phyloP scores from a whole-genome alignment of 139 green algal genomes.

The Chara braunii region DNA sequence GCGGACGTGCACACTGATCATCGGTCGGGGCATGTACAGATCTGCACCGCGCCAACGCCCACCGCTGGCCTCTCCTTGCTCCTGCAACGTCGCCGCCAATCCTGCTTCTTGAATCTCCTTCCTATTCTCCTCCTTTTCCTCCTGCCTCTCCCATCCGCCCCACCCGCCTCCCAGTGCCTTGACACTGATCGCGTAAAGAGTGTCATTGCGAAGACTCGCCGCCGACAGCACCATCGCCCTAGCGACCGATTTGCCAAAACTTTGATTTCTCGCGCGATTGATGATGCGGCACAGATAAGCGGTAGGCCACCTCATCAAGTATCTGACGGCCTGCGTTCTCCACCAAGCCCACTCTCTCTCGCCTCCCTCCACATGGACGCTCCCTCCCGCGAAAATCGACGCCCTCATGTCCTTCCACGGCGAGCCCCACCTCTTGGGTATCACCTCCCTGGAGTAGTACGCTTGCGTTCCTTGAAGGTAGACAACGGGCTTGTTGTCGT shows the following conservation, averaged over 20 bases:
- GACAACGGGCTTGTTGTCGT: too few relatives aligned
- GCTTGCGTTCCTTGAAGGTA: too few relatives aligned
- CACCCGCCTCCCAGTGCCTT: not conserved
- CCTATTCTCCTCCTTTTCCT: not conserved
- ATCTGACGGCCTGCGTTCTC: slow-evolving; percentile 13
- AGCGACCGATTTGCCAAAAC: slow-evolving; percentile 14
- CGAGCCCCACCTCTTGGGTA: not conserved
- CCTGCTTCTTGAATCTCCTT: too few relatives aligned
- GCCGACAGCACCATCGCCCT: slow-evolving; percentile 2
- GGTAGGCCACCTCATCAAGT: slow-evolving; percentile 3
- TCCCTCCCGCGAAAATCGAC: not conserved
- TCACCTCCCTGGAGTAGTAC: too few relatives aligned
- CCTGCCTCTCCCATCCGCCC: not conserved
- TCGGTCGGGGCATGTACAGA: slow-evolving; percentile 18
- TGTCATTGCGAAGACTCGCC: not conserved
- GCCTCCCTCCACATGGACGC: too few relatives aligned
- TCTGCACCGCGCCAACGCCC: not conserved
- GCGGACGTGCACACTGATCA: slow-evolving; percentile 28
- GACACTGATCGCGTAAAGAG: not conserved
- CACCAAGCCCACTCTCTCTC: too few relatives aligned
- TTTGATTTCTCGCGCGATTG: slow-evolving; percentile 13
- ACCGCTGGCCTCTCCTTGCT: not conserved
- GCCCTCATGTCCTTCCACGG: not conserved
- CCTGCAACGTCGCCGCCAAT: not conserved
- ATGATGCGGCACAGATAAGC: slow-evolving; percentile 11